phyloP scores from a whole-genome alignment of 2,329 filamentous ascomycete species.

The Cercospora beticola region DNA sequence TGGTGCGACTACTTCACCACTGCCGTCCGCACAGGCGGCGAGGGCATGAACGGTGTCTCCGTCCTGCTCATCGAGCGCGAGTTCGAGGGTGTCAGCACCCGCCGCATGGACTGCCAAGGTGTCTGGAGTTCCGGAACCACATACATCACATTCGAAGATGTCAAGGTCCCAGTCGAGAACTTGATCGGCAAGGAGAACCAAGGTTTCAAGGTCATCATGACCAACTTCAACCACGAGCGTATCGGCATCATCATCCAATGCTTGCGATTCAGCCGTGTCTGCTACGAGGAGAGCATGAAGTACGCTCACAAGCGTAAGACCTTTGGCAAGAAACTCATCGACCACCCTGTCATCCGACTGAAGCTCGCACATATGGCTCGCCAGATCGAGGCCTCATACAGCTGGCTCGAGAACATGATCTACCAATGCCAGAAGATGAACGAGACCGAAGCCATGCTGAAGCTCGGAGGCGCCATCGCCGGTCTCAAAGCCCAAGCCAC shows the following conservation, averaged over 20 bases:
- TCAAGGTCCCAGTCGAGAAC: constrained; percentile 99
- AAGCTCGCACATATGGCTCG: constrained; percentile 98
- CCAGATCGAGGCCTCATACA: constrained; percentile 95
- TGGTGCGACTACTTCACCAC: constrained; percentile 98
- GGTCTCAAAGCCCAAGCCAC: constrained; percentile 92
- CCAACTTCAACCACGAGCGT: constrained; percentile 99
- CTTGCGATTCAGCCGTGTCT: constrained; percentile 90
- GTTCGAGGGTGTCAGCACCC: constrained; percentile 80
- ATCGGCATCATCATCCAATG: constrained; percentile 99
- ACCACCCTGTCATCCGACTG: constrained; percentile 80
- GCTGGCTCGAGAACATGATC: constrained; percentile 93
- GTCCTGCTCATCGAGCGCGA: constrained; percentile 89
- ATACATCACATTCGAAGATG: constrained; percentile 97
- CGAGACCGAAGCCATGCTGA: constrained; percentile 92
- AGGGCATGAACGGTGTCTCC: constrained; percentile 88
- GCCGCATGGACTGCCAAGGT: constrained; percentile 97
- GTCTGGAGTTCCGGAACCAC: constrained; percentile 95
- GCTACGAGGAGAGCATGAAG: constrained; percentile 93
- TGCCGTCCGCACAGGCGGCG: constrained; percentile 77
- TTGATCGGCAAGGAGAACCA: constrained; percentile 96
- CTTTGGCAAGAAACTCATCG: constrained; percentile 93
- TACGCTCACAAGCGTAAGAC: constrained; percentile 97
- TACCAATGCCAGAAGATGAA: constrained; percentile 92
- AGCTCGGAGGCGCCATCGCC: constrained; percentile 91
- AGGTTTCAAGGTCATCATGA: constrained; percentile 99